Evolutionary conservation across 2,329 filamentous ascomycete species (phyloP).

Genomic region (Graphiopsis chlorocephala): DNA sequence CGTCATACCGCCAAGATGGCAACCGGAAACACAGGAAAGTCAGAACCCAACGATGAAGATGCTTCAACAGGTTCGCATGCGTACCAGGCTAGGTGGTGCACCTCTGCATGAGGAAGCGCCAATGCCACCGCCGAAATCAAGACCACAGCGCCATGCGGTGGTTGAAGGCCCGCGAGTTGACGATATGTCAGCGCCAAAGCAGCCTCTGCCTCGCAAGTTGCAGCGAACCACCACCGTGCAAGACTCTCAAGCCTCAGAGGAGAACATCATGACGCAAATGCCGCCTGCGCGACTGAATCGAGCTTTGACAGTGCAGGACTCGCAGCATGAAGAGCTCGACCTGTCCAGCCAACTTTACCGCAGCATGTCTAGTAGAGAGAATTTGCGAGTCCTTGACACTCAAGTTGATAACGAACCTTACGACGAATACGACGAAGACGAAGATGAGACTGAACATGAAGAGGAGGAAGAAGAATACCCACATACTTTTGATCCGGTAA

Average conservation of each 20-base stretch:
- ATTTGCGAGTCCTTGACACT: slow-evolving; percentile 3
- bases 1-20: slow-evolving; percentile 7
- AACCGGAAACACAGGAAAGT: slow-evolving; percentile 6
- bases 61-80: slow-evolving; percentile 10
- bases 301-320: slow-evolving; percentile 22
- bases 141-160: neutral
- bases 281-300: slow-evolving; percentile 9
- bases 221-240: slow-evolving; percentile 14
- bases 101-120: neutral
- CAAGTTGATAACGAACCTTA: slow-evolving; percentile 13
- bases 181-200: neutral
- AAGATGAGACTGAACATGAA: neutral
- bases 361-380: slow-evolving; percentile 5
- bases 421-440: slow-evolving; percentile 14
- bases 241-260: slow-evolving; percentile 18
- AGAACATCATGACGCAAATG: slow-evolving; percentile 1
- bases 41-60: slow-evolving; percentile 13
- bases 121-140: slow-evolving; percentile 1
- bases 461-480: slow-evolving; percentile 12
- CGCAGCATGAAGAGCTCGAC: slow-evolving; percentile 22
- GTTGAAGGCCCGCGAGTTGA: neutral
- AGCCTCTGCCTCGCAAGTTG: slow-evolving; percentile 13
- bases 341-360: slow-evolving; percentile 14
- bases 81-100: neutral
- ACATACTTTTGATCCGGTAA: slow-evolving; percentile 24